Evolutionary conservation across 805 yeast species (phyloP), one percentile per base, ranked within the genome.

Genomic region (Kodamaea kakaduensis): DNA sequence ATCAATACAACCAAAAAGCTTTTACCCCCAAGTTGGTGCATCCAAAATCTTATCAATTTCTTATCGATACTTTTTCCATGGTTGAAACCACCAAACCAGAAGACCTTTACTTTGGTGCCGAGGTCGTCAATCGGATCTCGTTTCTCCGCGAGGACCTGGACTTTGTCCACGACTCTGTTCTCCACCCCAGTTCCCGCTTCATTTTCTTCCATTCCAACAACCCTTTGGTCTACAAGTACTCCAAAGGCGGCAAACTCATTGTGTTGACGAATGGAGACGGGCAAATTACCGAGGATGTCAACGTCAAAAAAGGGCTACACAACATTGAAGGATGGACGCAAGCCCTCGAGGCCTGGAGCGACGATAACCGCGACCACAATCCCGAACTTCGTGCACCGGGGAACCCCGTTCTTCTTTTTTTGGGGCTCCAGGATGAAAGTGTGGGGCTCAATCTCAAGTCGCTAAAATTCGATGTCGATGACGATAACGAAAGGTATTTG

Each of bases 101-200:
- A 22, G 50, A 46, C 19, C 48, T 54, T 16, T 64, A 64, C 42
- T 75, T 66, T 45, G 71, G 77, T 14, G 70, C 70, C 10, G 75
- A 67, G 40, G 75, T 73, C 5, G 60, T 83, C 38, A 79, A 81
- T 53, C 59, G 90, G 38, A 75, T 82, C 5, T 73, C 82, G 12
- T 83, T 80, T 46, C 58, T 81, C 32, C 59, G 90, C 23, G 74
- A 74, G 16, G 75, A 81, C 50, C 29, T 56, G 12, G 70, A 63
- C 18, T 79, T 78, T 46, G 68, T 82, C 21, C 44, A 58, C 32
- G 49, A 52, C 25, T 73, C 78, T 4, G 54, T 74, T 13, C 44
- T 43, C 15, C 75, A 73, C 41, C 61, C 67, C 2, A 55, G 69
- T 3, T 59, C 85, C 1, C 57, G 74, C 34, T 73, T 81, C 38